Evolutionary conservation across 257 asterid genomes (phyloP).

Genomic region (Mitragyna speciosa): DNA sequence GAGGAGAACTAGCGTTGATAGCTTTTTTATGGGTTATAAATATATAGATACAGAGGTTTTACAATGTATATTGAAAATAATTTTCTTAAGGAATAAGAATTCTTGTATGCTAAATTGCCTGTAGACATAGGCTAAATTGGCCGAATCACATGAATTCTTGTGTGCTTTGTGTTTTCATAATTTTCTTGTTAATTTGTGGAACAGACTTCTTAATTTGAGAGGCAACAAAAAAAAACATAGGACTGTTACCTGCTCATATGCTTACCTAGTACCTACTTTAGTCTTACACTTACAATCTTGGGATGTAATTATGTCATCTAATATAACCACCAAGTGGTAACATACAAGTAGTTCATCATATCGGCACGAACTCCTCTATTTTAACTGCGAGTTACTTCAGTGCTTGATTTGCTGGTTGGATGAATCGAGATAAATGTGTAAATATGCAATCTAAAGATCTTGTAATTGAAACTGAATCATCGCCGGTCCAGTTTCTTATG

Average conservation of each 20-base stretch:
- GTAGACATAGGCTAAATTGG: no score
- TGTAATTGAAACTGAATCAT: background rate
- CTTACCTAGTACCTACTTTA: background rate
- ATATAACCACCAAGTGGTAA: background rate
- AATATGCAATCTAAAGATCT: background rate
- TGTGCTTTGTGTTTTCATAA: no score
- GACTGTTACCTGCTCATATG: background rate
- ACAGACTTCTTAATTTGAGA: background rate
- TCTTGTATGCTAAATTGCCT: no score
- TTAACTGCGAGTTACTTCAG: background rate
- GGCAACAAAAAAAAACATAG: background rate
- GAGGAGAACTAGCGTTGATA: no score
- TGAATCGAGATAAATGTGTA: background rate
- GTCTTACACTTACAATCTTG: background rate
- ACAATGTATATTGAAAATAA: no score
- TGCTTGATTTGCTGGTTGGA: background rate
- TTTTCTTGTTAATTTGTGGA: no score
- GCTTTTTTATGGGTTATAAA: no score
- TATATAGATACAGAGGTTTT: no score
- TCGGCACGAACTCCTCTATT: background rate
- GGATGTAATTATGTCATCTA: background rate
- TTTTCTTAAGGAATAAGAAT: no score
- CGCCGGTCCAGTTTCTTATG: background rate
- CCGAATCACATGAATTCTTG: no score
- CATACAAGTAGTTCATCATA: background rate